Base-by-base conservation (phyloP, 1,284 basidiomycete species). In the Polyporus tsugae region DNA sequence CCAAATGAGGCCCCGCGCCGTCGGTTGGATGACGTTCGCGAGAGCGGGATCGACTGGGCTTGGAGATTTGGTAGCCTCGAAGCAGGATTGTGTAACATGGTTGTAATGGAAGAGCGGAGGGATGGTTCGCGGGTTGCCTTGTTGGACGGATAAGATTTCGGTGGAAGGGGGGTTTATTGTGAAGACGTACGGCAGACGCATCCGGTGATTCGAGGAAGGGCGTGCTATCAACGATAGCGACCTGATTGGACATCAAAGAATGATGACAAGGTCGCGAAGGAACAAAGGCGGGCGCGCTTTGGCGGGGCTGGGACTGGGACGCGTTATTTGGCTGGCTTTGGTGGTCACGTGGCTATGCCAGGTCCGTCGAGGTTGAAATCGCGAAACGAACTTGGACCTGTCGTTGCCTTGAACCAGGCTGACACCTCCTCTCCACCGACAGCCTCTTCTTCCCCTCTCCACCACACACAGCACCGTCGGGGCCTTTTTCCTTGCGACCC, bases 321-420 rank as follows among this genome's bases (percentile, higher is more conserved):
- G 75, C 69, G 75, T 73, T 74, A 70, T 75, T 76, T 76, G 75
- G 59, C 62, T 53, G 11, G 59, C 73, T 76, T 76, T 75, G 74
- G 67, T 61, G 64, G 41, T 76, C 75, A 76, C 75, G 75, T 76
- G 75, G 13, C 9, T 55, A 61, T 72, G 73, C 72, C 72, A 75
- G 70, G 60, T 64, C 52, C 10, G 72, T 57, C 71, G 52, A 73
- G 70, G 75, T 76, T 76, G 72, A 76, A 76, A 75, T 76, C 75
- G 72, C 72, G 75, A 73, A 74, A 67, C 72, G 70, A 73, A 75
- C 68, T 38, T 33, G 46, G 59, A 65, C 68, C 66, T 71, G 65
- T 74, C 66, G 64, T 74, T 70, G 70, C 68, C 70, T 73, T 67
- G 67, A 66, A 72, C 68, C 72, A 71, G 75, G 75, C 75, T 76